A percentile compares a stretch with the other conserved stretches of the same genome.
Conservation (phyloP, 371 early-diverging fungal species). For the Mucor velutinosus region DNA sequence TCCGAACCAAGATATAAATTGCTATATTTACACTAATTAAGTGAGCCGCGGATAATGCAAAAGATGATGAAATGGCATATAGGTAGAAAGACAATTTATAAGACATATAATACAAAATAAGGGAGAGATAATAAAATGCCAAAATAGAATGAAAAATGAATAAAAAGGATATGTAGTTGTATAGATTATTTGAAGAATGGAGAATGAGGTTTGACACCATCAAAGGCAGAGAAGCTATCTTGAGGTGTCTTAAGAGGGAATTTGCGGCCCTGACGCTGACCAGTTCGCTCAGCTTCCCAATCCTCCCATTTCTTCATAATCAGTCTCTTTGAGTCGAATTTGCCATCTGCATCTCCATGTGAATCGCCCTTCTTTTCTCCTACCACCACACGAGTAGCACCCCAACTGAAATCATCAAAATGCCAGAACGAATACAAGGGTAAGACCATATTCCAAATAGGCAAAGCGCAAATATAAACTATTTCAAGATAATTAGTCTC, state of each 20-base stretch:
- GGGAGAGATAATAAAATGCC: not conserved
- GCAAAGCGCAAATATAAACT: constrained; percentile 75
- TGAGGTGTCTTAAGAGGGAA: constrained; percentile 38
- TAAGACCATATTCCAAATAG: constrained; percentile 95
- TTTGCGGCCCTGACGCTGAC: constrained; percentile 32
- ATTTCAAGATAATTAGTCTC: not conserved
- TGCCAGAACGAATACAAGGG: constrained; percentile 97
- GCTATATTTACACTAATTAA: not conserved
- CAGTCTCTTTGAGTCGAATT: constrained; percentile 66
- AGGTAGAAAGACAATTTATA: not conserved
- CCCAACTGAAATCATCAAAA: constrained; percentile 97
- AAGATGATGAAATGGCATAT: not conserved
- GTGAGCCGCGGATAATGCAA: not conserved
- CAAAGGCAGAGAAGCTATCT: constrained; percentile 32
- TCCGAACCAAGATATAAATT: not conserved
- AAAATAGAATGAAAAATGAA: not conserved
- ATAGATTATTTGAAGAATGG: constrained; percentile 12
- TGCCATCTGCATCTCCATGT: constrained; percentile 65
- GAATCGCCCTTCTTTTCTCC: constrained; percentile 70
- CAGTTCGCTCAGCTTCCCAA: constrained; percentile 72
- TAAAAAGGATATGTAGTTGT: not conserved
- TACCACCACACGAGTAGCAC: constrained; percentile 78
- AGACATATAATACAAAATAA: not conserved
- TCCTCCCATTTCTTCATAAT: constrained; percentile 72
- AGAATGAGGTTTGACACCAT: constrained; percentile 18